Evolutionary conservation across 129 eudicot species (phyloP).

Genomic region (Centella asiatica): DNA sequence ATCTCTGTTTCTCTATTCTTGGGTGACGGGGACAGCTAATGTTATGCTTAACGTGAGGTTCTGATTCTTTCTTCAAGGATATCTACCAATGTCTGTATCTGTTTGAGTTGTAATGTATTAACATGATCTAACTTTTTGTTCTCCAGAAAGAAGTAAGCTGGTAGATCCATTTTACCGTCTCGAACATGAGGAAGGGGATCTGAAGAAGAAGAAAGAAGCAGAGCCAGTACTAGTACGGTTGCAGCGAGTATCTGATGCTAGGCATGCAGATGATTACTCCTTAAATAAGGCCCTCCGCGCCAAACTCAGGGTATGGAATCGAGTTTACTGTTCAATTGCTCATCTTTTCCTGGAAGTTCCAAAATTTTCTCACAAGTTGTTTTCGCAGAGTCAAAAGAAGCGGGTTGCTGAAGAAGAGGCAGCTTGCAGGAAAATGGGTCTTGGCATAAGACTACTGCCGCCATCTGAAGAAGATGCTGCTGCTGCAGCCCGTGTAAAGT

Average conservation of each 20-base stretch:
- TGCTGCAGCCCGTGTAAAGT: constrained; percentile 56
- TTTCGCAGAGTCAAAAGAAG: constrained; percentile 57
- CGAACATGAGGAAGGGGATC: constrained; percentile 81
- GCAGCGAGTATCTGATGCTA: constrained; percentile 62
- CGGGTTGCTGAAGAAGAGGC: constrained; percentile 87
- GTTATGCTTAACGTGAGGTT: too few relatives aligned
- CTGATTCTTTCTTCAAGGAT: not conserved
- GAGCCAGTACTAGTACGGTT: constrained; percentile 80
- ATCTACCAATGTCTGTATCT: not conserved
- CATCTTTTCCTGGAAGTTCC: not conserved
- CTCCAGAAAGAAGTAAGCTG: constrained; percentile 63
- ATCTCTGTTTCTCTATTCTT: too few relatives aligned
- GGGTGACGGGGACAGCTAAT: too few relatives aligned
- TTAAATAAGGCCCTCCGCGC: constrained; percentile 69
- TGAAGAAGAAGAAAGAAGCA: constrained; percentile 81
- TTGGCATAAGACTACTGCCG: constrained; percentile 71
- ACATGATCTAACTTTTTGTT: constrained; percentile 1
- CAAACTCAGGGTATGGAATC: constrained; percentile 45
- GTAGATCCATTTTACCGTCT: constrained; percentile 83
- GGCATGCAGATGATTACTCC: constrained; percentile 75
- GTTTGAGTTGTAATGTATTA: not conserved
- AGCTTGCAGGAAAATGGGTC: constrained; percentile 56
- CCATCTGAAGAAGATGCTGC: constrained; percentile 62
- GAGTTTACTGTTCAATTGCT: not conserved
- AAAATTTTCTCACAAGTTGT: not conserved